Percentiles rank a stretch among this genome's conserved stretches.
phyloP scores from a whole-genome alignment of 2,329 filamentous ascomycete species.

The Aspergillus sclerotialis region DNA sequence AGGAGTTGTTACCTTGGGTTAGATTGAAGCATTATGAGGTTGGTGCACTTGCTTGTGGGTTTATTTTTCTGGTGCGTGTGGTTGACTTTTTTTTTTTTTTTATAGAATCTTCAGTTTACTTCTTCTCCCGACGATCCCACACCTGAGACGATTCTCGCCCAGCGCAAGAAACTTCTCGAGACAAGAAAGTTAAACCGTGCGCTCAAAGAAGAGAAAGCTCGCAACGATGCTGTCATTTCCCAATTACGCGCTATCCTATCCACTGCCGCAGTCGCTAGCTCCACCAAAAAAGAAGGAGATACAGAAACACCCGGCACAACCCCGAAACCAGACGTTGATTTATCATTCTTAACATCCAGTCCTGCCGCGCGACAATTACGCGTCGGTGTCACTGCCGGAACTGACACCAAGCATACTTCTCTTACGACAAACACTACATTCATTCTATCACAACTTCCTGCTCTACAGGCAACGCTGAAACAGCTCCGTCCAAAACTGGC shows the following conservation, averaged over 20 bases:
- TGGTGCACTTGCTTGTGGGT: too few relatives aligned
- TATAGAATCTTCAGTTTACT: conserved; percentile 32
- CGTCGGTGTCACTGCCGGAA: conserved; percentile 33
- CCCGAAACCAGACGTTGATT: conserved; percentile 25
- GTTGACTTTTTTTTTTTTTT: not conserved
- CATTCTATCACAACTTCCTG: conserved; percentile 73
- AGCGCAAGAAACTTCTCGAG: conserved; percentile 68
- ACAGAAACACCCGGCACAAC: conserved; percentile 11
- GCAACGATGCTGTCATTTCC: conserved; percentile 64
- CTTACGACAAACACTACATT: conserved; percentile 54
- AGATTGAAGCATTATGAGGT: conserved; percentile 79
- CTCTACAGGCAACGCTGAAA: conserved; percentile 64
- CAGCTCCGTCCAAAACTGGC: conserved; percentile 60
- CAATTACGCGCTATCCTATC: conserved; percentile 57
- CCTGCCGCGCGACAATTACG: conserved; percentile 41
- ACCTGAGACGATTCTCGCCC: conserved; percentile 61
- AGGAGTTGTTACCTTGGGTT: conserved; percentile 70
- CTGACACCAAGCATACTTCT: conserved; percentile 27
- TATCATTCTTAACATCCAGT: conserved; percentile 52
- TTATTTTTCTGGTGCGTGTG: too few relatives aligned
- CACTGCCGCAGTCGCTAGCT: conserved; percentile 11
- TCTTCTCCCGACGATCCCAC: conserved; percentile 43
- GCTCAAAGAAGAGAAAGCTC: conserved; percentile 61
- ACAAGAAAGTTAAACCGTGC: conserved; percentile 67
- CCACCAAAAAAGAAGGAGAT: conserved; percentile 11